Percentiles rank a stretch among this genome's conserved stretches.
Evolutionary conservation across 768 basidiomycete species (phyloP).

Genomic region (Suillus decipiens): DNA sequence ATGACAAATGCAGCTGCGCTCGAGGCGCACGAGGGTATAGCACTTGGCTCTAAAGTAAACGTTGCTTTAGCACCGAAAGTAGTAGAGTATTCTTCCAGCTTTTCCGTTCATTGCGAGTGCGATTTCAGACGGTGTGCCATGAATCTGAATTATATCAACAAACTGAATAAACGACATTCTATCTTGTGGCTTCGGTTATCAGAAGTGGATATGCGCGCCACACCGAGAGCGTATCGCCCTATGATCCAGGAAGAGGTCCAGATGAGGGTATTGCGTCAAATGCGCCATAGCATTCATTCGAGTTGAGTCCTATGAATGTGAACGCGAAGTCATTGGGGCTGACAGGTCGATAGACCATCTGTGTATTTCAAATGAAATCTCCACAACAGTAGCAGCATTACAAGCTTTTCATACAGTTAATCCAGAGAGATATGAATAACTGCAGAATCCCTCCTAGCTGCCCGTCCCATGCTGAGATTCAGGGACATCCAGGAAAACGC

Average conservation of each 20-base stretch:
- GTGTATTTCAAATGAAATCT: constrained; percentile 47
- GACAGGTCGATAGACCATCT: constrained; percentile 51
- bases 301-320: constrained; percentile 40
- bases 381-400: constrained; percentile 33
- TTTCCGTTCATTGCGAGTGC: constrained; percentile 29
- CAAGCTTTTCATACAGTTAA: constrained; percentile 41
- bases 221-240: constrained; percentile 81
- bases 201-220: not conserved
- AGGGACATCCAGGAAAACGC: no score
- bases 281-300: constrained; percentile 72
- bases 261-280: constrained; percentile 72
- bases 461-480: constrained; percentile 40
- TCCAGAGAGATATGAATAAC: constrained; percentile 30
- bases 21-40: constrained; percentile 15
- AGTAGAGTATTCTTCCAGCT: constrained; percentile 20
- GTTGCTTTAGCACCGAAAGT: constrained; percentile 24
- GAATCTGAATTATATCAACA: constrained; percentile 52
- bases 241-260: constrained; percentile 81
- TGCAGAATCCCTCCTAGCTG: constrained; percentile 47
- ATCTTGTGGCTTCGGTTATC: constrained; percentile 4
- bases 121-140: constrained; percentile 40
- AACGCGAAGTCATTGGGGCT: constrained; percentile 55
- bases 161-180: constrained; percentile 61
- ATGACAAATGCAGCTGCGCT: constrained; percentile 8
- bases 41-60: constrained; percentile 14